Evolutionary conservation across 2,329 filamentous ascomycete species (phyloP), one percentile per base, ranked within the genome.

Genomic region (Penicillium sp.): DNA sequence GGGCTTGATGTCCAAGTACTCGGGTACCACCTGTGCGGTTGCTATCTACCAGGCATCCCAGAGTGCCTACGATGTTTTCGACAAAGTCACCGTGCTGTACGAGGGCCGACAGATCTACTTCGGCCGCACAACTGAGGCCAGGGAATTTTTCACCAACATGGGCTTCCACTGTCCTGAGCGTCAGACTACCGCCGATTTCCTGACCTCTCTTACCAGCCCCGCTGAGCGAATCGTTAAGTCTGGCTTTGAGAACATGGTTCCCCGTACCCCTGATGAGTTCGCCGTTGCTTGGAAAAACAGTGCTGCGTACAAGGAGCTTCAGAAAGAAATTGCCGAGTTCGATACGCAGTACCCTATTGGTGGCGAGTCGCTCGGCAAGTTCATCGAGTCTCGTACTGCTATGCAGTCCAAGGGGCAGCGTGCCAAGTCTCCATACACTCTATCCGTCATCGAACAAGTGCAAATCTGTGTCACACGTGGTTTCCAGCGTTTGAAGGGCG

Each of bases 91-190:
- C 0, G 86, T 92, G 0, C 75, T 91, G 0, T 90, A 91, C 67
- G 87, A 91, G 63, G 89, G 89, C 1, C 81, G 87, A 1, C 84
- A 91, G 67, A 91, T 93, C 64, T 93, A 86, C 75, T 92, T 88
- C 62, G 90, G 89, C 0, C 81, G 81, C 0, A 83, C 85, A 0
- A 68, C 67, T 6, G 73, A 80, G 3, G 89, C 88, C 0, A 86
- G 81, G 64, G 69, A 69, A 0, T 91, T 84, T 73, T 91, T 92
- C 61, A 83, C 88, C 64, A 75, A 79, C 12, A 83, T 88, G 73
- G 89, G 89, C 31, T 92, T 86, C 77, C 72, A 82, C 12, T 91
- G 88, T 62, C 87, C 87, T 0, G 74, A 82, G 4, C 82, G 88
- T 12, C 87, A 90, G 67, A 90, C 87, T 0, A 87, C 84, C 0